Evolutionary conservation across 139 green algal species (phyloP), one percentile per base, ranked within the genome.

Genomic region (Chlamydomonas sphaeroides): DNA sequence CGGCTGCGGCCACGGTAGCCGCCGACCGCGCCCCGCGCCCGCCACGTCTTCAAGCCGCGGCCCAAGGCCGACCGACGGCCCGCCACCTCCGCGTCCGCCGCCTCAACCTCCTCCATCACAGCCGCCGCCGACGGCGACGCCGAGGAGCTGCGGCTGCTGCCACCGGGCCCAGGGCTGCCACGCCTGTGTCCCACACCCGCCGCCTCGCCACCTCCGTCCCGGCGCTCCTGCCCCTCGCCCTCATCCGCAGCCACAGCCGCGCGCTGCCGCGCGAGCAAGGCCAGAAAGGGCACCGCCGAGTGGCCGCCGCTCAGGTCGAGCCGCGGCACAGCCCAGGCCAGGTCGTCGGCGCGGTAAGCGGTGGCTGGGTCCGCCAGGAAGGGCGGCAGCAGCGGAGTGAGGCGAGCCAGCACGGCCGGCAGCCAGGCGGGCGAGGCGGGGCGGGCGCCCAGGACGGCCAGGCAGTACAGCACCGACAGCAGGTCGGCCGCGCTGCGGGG

Each of bases 401-500:
- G 62, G 20, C 74, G 74, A 4, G 5, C 17, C n/a, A 70, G 59
- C 28, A 21, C 59, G 11, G 74, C 59, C 10, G 38, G 33, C 59
- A 80, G 74, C 74, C 74, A 80, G n/a, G 39, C 35, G 10, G 38
- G 30, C 30, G 74, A 26, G 26, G n/a, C 25, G 11, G 59, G 56
- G 3, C 30, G 59, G 1, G 74, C 74, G 38, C 71, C 74, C 49
- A 80, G 74, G 39, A 63, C 70, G 30, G 74, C 74, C 25, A 80
- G 74, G 74, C 74, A 80, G 57, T 80, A 80, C 5, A 80, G 74
- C 32, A 80, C n/a, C 23, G 35, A 59, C 28, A 70, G 21, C n/a
- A 80, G 74, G 59, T 80, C 74, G 18, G 74, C 61, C n/a, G 74
- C 39, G 6, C 72, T 80, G 72, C 6, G n/a, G 33, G 35, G 14